Evolutionary conservation across 2,329 filamentous ascomycete genomes (phyloP).

Genomic region (Diaporthe nobilis): DNA sequence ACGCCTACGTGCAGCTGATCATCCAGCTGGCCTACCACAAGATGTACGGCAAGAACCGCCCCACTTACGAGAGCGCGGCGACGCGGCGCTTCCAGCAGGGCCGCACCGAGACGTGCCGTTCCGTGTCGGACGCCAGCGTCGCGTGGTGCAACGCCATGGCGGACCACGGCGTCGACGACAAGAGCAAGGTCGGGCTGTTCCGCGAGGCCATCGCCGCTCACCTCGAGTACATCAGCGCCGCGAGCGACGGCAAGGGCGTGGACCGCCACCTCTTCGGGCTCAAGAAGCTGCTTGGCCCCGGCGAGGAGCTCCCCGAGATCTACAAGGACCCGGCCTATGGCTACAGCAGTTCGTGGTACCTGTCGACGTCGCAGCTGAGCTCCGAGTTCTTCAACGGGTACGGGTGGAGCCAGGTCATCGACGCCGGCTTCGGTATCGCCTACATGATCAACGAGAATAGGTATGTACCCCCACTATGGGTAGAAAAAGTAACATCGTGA

Average conservation of each 20-base stretch:
- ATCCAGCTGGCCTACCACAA: conserved; percentile 99
- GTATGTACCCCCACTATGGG: conserved; percentile 59
- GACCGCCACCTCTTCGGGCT: conserved; percentile 98
- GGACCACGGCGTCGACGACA: conserved; percentile 74
- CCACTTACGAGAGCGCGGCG: conserved; percentile 96
- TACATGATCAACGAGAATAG: conserved; percentile 99
- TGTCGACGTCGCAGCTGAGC: conserved; percentile 90
- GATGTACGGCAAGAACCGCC: conserved; percentile 98
- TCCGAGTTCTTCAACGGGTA: conserved; percentile 99
- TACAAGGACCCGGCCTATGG: conserved; percentile 88
- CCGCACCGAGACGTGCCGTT: conserved; percentile 94
- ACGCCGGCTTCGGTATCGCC: conserved; percentile 95
- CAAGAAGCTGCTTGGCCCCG: conserved; percentile 87
- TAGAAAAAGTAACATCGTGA: not conserved
- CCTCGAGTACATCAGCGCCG: conserved; percentile 90
- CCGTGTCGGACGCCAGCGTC: conserved; percentile 90
- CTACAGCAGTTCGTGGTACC: conserved; percentile 91
- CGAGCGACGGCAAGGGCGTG: conserved; percentile 92
- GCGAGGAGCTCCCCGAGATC: conserved; percentile 84
- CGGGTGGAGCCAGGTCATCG: conserved; percentile 97
- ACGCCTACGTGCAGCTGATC: conserved; percentile 98
- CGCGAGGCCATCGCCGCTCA: conserved; percentile 85
- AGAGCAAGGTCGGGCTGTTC: conserved; percentile 81
- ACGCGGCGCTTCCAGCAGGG: conserved; percentile 96
- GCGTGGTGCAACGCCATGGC: conserved; percentile 91